Evolutionary conservation across 306 rosid genomes (phyloP).

Genomic region (Aeschynomene evenia): DNA sequence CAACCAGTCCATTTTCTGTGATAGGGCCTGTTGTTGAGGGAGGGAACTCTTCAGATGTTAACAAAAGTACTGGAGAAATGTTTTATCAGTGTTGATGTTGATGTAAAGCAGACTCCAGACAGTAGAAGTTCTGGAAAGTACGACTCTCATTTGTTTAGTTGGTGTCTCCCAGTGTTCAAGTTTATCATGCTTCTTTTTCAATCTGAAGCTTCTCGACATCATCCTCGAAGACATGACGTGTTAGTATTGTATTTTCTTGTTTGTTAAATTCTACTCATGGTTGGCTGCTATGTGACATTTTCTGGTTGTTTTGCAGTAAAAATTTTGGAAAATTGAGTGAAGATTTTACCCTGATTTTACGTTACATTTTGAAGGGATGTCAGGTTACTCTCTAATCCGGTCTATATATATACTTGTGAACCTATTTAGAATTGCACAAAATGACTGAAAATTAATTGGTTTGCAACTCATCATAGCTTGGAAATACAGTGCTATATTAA

Average conservation of each 20-base stretch:
- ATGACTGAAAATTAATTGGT: conserved; percentile 1
- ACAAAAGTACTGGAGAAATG: conserved; percentile 63
- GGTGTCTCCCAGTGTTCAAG: conserved; percentile 86
- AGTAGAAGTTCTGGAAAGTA: conserved; percentile 48
- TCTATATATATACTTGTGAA: conserved; percentile 12
- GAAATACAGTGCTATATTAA: conserved; percentile 11
- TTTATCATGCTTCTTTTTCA: conserved; percentile 57
- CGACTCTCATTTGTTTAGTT: conserved; percentile 46
- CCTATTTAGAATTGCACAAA: conserved; percentile 21
- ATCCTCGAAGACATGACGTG: conserved; percentile 49
- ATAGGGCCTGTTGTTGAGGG: conserved; percentile 69
- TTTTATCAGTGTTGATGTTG: conserved; percentile 50
- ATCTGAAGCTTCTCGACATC: conserved; percentile 45
- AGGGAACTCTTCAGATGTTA: conserved; percentile 57
- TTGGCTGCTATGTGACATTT: conserved; percentile 18
- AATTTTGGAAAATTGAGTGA: conserved; percentile 50
- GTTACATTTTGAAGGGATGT: conserved; percentile 60
- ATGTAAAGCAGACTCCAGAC: conserved; percentile 51
- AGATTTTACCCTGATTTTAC: conserved; percentile 55
- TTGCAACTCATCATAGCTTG: not conserved
- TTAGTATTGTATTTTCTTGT: conserved; percentile 47
- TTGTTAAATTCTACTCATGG: not conserved
- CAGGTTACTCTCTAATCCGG: conserved; percentile 61
- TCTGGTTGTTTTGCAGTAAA: conserved; percentile 49
- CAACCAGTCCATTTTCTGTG: conserved; percentile 13